Percentiles rank a stretch among this genome's conserved stretches.
These are phyloP conservation scores for Zarea fungicola DNA, from an alignment of 2,329 filamentous ascomycete genomes.

Conservation along the genomic window DNA sequence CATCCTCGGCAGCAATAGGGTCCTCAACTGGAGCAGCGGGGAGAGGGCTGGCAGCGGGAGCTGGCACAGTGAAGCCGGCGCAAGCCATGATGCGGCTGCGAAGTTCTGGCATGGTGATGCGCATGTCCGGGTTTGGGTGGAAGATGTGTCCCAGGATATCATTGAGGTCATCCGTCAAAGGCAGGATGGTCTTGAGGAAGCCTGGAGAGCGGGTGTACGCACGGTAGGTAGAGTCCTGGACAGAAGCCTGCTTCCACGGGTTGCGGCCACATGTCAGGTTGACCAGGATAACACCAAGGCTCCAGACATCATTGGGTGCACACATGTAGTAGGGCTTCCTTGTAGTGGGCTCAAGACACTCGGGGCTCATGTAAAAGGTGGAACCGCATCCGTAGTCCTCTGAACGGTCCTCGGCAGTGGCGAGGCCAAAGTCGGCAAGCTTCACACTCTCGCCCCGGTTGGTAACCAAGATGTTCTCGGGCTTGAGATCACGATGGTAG, in stretches of 20 bases:
- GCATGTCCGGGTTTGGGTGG: conserved; percentile 73
- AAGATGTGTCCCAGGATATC: conserved; percentile 84
- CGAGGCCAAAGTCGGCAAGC: conserved; percentile 94
- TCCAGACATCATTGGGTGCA: conserved; percentile 96
- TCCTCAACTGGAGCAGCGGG: conserved; percentile 27
- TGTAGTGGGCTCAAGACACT: conserved; percentile 79
- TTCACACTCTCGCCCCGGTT: conserved; percentile 87
- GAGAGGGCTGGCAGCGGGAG: conserved; percentile 40
- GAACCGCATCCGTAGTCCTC: conserved; percentile 97
- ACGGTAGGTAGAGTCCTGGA: conserved; percentile 90
- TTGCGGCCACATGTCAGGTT: conserved; percentile 98
- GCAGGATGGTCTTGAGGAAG: conserved; percentile 89
- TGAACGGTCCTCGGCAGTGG: conserved; percentile 75
- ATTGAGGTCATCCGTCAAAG: conserved; percentile 84
- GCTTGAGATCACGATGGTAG: conserved; percentile 96
- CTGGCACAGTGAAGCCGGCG: conserved; percentile 61
- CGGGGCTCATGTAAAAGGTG: conserved; percentile 99
- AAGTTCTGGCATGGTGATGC: conserved; percentile 78
- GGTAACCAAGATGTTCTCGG: conserved; percentile 93
- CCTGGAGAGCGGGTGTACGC: conserved; percentile 79
- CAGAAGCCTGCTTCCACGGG: conserved; percentile 94
- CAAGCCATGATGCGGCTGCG: conserved; percentile 72
- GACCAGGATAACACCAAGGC: conserved; percentile 93
- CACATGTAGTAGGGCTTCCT: conserved; percentile 78
- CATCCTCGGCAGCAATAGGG: conserved; percentile 46